Base-by-base conservation (phyloP, 192 early-diverging fungal species). In the Entomortierella beljakovae region DNA sequence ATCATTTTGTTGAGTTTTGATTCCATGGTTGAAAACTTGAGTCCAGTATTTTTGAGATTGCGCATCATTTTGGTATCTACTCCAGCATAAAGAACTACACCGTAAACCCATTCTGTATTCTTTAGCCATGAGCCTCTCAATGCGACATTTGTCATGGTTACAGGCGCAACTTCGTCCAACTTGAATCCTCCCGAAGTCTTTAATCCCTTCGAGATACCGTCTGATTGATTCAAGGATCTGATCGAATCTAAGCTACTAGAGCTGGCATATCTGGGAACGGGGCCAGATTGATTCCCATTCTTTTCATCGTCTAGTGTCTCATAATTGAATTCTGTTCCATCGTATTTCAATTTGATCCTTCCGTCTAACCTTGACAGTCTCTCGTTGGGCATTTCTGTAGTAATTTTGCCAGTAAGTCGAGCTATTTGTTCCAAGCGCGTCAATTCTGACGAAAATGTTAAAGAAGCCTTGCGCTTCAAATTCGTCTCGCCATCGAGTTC, bases 401-500 rank as follows among this genome's bases (percentile, higher is more conserved):
- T 94, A 55, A 98, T 89, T 20, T 91, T 88, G 7, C 94, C 94
- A 11, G 77, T 73, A 33, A 92, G 59, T 1, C 61, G 77, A 2
- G 89, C 74, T 15, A 93, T 77, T 20, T 93, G 89, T 0, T 88
- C 82, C 7, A 94, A 86, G 8, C 89, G 90, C n/a, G 94, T 84
- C 37, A 92, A 56, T 55, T 85, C 82, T 6, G 91, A 82, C 1
- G 96, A 97, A 66, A 96, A 87, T 8, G 93, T 89, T 31, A 95
- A 70, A 0, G 91, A 94, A 80, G 97, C 93, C 69, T 96, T 95
- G 62, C 97, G 94, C 70, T 98, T 98, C 38, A 98, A 84, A 75
- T 98, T 98, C 9, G 96, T 96, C 77, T 98, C 97, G 37, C 97
- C 97, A 81, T 98, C 97, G 25, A 98, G 83, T 72, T 97, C 97